Percentiles rank a stretch among this genome's conserved stretches.
These are phyloP conservation scores for Geopyxis carbonaria DNA, from an alignment of 495 filamentous ascomycete species.

Conservation along the genomic window DNA sequence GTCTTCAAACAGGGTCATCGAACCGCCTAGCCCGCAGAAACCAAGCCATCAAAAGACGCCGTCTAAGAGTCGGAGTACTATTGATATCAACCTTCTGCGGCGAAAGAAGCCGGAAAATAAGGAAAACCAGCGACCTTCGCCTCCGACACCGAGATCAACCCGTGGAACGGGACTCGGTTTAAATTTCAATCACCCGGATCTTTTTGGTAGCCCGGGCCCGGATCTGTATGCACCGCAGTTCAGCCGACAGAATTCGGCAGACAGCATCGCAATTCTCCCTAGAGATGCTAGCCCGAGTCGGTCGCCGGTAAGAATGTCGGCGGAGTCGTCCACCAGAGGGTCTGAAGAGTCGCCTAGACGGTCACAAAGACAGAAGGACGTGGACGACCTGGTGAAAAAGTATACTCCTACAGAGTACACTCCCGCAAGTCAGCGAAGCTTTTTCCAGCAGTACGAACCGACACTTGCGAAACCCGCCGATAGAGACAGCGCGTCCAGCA, in stretches of 20 bases:
- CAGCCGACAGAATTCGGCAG: slow-evolving; percentile 10
- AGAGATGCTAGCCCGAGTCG: no score
- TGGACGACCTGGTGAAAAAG: slow-evolving; percentile 19
- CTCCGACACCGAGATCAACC: slow-evolving; percentile 1
- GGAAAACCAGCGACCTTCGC: slow-evolving; percentile 17
- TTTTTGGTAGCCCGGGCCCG: no score
- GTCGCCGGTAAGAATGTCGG: slow-evolving; percentile 9
- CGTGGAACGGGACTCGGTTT: no score
- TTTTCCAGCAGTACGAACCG: slow-evolving; percentile 15
- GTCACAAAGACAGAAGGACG: slow-evolving; percentile 5
- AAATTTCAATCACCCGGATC: no score
- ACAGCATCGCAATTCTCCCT: no score
- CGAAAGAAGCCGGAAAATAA: slow-evolving; percentile 20
- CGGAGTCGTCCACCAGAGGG: slow-evolving; percentile 9
- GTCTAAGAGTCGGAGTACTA: slow-evolving; percentile 20
- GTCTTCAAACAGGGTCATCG: neutral
- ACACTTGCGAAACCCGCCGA: slow-evolving; percentile 13
- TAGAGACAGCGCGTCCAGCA: neutral
- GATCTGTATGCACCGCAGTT: no score
- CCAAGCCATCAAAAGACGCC: slow-evolving; percentile 18
- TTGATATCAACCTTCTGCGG: slow-evolving; percentile 18
- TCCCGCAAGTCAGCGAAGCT: slow-evolving; percentile 21
- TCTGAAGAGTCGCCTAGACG: no score
- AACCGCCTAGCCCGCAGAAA: slow-evolving; percentile 5
- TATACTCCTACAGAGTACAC: slow-evolving; percentile 24